Conservation (phyloP, 106 monocot genomes). For the Dioscorea zingiberensis region DNA sequence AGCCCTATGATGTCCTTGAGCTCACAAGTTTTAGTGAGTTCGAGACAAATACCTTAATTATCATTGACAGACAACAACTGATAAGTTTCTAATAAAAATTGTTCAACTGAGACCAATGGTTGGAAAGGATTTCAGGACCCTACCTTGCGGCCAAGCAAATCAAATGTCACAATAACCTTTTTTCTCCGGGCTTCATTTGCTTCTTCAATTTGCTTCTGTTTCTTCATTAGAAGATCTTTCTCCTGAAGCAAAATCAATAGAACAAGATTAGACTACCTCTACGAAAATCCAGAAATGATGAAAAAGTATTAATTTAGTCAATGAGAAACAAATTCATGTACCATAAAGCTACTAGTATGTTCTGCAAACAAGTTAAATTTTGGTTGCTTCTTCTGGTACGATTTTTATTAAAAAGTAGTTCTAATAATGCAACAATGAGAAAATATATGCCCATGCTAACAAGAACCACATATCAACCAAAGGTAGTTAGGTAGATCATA, state of each 20-base stretch:
- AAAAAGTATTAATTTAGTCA: too few species aligned
- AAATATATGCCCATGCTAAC: background rate
- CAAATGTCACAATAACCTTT: conserved; percentile 91
- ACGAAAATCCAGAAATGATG: background rate
- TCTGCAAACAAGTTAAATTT: background rate
- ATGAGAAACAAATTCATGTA: background rate
- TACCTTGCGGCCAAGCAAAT: conserved; percentile 96
- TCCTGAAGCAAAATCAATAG: conserved; percentile 43
- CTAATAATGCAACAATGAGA: background rate
- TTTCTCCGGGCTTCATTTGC: conserved; percentile 52
- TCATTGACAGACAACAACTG: background rate
- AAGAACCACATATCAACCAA: too few species aligned
- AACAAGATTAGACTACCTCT: background rate
- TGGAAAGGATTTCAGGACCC: background rate
- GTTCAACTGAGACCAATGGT: background rate
- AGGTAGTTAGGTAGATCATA: too few species aligned
- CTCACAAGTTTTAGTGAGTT: background rate
- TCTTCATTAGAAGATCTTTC: conserved; percentile 51
- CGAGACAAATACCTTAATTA: background rate
- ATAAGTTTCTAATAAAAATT: background rate
- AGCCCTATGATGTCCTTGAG: background rate
- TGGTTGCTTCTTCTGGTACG: background rate
- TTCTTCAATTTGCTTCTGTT: conserved; percentile 73
- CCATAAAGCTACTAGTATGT: background rate
- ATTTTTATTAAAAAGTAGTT: background rate